phyloP scores from a whole-genome alignment of 2,329 filamentous ascomycete genomes.

The Hysterium pulicare region DNA sequence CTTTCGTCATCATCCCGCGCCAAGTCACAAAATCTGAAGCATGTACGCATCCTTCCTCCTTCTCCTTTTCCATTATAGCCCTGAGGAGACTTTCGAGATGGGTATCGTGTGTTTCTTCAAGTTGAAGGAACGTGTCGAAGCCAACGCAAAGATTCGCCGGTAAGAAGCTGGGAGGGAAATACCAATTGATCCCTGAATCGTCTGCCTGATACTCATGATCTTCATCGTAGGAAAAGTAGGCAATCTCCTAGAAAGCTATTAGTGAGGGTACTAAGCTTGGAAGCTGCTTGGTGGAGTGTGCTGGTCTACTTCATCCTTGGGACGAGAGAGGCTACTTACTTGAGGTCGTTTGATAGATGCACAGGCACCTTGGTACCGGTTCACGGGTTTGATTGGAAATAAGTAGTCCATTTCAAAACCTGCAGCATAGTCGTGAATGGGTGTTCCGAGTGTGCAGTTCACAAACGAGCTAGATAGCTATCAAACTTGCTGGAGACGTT shows the following conservation, averaged over 20 bases:
- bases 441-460: no score
- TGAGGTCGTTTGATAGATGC: slow-evolving; percentile 72
- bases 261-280: background rate
- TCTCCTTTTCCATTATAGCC: slow-evolving; percentile 71
- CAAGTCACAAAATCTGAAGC: slow-evolving; percentile 84
- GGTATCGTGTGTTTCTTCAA: slow-evolving; percentile 78
- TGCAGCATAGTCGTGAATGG: background rate
- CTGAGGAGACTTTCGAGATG: slow-evolving; percentile 81
- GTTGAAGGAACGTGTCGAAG: slow-evolving; percentile 77
- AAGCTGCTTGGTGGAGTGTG: background rate
- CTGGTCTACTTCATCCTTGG: background rate
- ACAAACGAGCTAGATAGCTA: no score
- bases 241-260: slow-evolving; percentile 58
- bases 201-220: slow-evolving; percentile 73
- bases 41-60: slow-evolving; percentile 62
- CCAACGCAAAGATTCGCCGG: slow-evolving; percentile 74
- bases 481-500: no score
- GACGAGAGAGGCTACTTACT: slow-evolving; percentile 41
- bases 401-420: background rate
- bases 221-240: slow-evolving; percentile 90
- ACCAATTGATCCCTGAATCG: slow-evolving; percentile 79
- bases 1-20: slow-evolving; percentile 99
- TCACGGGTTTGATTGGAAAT: slow-evolving; percentile 68
- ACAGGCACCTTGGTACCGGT: slow-evolving; percentile 64
- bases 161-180: slow-evolving; percentile 71